Percentiles rank a stretch among this genome's conserved stretches.
Evolutionary conservation across 768 basidiomycete genomes (phyloP).

Genomic region (Calocybe indica): DNA sequence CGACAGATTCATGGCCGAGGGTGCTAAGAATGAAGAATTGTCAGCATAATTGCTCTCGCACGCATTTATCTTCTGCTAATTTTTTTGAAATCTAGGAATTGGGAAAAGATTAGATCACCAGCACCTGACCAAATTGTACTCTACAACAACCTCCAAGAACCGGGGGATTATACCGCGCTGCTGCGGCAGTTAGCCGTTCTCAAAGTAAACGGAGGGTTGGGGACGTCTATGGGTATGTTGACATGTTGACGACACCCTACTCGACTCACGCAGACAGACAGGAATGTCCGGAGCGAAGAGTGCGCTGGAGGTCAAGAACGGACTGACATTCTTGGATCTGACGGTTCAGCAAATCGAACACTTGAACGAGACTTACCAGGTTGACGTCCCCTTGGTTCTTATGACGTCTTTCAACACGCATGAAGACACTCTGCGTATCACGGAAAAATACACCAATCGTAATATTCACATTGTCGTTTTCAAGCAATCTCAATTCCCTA

Average conservation of each 20-base stretch:
- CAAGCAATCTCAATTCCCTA: slow-evolving; percentile 92
- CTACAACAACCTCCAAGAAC: slow-evolving; percentile 64
- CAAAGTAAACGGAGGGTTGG: slow-evolving; percentile 92
- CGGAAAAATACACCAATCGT: slow-evolving; percentile 95
- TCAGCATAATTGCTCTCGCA: slow-evolving; percentile 30
- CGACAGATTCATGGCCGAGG: slow-evolving; percentile 88
- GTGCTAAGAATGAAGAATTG: slow-evolving; percentile 84
- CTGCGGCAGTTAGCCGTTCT: slow-evolving; percentile 93
- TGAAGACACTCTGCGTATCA: slow-evolving; percentile 92
- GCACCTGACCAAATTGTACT: slow-evolving; percentile 81
- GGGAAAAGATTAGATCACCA: slow-evolving; percentile 87
- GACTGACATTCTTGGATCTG: slow-evolving; percentile 96
- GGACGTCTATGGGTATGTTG: slow-evolving; percentile 79
- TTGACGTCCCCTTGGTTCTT: slow-evolving; percentile 94
- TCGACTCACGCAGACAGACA: slow-evolving; percentile 17
- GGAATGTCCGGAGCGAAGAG: slow-evolving; percentile 86
- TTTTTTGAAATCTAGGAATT: slow-evolving; percentile 46
- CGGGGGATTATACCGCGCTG: slow-evolving; percentile 46
- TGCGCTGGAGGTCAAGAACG: slow-evolving; percentile 93
- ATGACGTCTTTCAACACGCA: slow-evolving; percentile 99
- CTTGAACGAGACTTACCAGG: slow-evolving; percentile 76
- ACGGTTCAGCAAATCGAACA: slow-evolving; percentile 94
- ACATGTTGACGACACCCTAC: background rate
- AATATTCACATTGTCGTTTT: slow-evolving; percentile 89
- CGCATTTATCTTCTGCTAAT: background rate